Percentiles rank a stretch among this genome's conserved stretches.
Evolutionary conservation across 306 rosid genomes (phyloP).

Genomic region (Cicer pinnatifidum): DNA sequence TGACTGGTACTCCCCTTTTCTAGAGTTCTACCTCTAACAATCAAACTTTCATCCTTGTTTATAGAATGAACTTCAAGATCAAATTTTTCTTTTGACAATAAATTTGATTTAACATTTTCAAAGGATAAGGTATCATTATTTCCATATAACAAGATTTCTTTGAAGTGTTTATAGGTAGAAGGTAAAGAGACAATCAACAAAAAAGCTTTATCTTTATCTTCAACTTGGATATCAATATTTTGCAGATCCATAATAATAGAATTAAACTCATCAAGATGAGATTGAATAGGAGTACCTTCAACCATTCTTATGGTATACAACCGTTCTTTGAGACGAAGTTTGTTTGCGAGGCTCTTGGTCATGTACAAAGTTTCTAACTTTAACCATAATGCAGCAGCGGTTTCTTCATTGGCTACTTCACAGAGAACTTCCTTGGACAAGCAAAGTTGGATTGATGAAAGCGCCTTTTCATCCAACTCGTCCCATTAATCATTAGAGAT

Average conservation of each 20-base stretch:
- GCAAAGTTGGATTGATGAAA: too few species aligned
- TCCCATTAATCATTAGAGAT: too few species aligned
- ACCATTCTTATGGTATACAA: not conserved
- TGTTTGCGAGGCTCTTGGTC: too few species aligned
- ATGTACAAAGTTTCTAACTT: too few species aligned
- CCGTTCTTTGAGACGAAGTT: too few species aligned
- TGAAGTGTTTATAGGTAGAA: not conserved
- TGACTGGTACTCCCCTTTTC: not conserved
- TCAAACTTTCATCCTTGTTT: not conserved
- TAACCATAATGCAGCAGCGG: too few species aligned
- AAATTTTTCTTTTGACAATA: not conserved
- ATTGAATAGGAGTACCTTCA: conserved; percentile 12
- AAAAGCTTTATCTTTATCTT: too few species aligned
- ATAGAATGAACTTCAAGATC: not conserved
- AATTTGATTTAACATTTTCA: not conserved
- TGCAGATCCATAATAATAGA: not conserved
- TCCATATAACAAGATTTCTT: not conserved
- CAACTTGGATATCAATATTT: not conserved
- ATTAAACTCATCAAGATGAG: not conserved
- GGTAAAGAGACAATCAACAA: too few species aligned
- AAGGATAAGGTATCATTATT: not conserved
- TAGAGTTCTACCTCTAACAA: not conserved
- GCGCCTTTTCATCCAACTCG: not conserved
- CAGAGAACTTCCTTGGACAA: not conserved
- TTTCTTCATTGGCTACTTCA: not conserved